Percentiles rank a stretch among this genome's conserved stretches.
These are phyloP conservation scores for Cytospora leucostoma DNA, from an alignment of 2,329 filamentous ascomycete species.

Conservation along the genomic window DNA sequence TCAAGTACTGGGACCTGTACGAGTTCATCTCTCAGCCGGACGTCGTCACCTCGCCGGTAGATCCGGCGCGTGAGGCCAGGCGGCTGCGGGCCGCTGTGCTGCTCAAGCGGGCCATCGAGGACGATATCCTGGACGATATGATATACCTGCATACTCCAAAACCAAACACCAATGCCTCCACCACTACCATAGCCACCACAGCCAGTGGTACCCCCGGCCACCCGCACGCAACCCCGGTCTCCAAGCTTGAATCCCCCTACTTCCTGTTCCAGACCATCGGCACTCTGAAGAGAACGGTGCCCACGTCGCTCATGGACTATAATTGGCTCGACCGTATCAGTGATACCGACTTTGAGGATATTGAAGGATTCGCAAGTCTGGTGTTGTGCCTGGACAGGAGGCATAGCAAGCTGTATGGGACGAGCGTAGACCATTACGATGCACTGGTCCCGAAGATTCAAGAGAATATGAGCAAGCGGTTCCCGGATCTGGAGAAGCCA, in stretches of 20 bases:
- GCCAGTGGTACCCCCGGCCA: neutral
- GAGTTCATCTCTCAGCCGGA: constrained; percentile 24
- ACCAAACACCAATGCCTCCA: neutral
- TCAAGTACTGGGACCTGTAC: constrained; percentile 23
- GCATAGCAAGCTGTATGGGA: constrained; percentile 19
- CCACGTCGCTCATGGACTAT: constrained; percentile 12
- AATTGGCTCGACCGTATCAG: constrained; percentile 23
- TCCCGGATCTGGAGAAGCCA: constrained; percentile 23
- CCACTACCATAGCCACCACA: neutral
- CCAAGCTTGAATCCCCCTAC: constrained; percentile 19
- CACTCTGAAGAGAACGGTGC: constrained; percentile 14
- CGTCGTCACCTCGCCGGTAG: neutral
- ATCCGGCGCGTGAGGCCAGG: constrained; percentile 4
- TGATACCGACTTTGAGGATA: constrained; percentile 20
- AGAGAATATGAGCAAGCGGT: constrained; percentile 19
- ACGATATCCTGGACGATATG: constrained; percentile 25
- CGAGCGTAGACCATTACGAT: constrained; percentile 22
- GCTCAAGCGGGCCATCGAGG: constrained; percentile 23
- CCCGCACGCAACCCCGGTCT: neutral
- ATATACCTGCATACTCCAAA: constrained; percentile 17
- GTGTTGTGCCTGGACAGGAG: constrained; percentile 23
- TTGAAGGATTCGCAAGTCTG: constrained; percentile 25
- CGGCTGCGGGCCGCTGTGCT: constrained; percentile 20
- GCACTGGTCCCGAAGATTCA: constrained; percentile 23
- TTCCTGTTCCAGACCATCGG: constrained; percentile 22